Evolutionary conservation across 2,329 filamentous ascomycete genomes (phyloP).

Genomic region (Pestalotiopsis sp.): DNA sequence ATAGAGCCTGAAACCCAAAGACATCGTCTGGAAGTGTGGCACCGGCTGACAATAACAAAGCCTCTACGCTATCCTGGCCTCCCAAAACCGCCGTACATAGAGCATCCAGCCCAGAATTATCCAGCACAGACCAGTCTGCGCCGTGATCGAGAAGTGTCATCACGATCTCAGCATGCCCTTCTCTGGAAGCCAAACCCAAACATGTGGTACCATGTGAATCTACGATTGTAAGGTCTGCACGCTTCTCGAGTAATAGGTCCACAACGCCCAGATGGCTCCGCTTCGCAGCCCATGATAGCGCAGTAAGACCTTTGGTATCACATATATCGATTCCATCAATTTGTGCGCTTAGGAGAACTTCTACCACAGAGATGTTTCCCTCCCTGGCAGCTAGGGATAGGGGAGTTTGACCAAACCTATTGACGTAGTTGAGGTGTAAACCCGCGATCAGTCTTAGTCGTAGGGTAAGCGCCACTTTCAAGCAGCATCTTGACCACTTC

Average conservation of each 20-base stretch:
- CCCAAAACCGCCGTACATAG: not conserved
- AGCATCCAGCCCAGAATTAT: constrained; percentile 8
- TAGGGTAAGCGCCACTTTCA: not conserved
- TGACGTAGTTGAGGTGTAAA: not conserved
- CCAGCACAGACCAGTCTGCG: not conserved
- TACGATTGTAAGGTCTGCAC: not conserved
- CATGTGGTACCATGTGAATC: not conserved
- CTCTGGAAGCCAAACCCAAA: constrained; percentile 1
- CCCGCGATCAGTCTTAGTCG: too few species aligned
- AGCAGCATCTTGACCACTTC: not conserved
- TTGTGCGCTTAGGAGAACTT: not conserved
- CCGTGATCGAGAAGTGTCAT: not conserved
- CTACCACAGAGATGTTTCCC: not conserved
- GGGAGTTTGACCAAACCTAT: not conserved
- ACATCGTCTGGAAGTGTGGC: not conserved
- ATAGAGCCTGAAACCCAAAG: not conserved
- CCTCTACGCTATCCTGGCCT: not conserved
- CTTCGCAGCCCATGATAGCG: not conserved
- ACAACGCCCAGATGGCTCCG: not conserved
- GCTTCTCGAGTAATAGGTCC: constrained; percentile 1
- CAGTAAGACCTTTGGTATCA: not conserved
- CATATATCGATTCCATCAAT: not conserved
- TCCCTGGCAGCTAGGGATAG: not conserved
- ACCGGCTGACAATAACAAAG: not conserved
- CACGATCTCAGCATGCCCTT: constrained; percentile 3